Percentiles rank a stretch among this genome's conserved stretches.
Evolutionary conservation across 495 filamentous ascomycete genomes (phyloP).

Genomic region (Mytilinidion resinicola): DNA sequence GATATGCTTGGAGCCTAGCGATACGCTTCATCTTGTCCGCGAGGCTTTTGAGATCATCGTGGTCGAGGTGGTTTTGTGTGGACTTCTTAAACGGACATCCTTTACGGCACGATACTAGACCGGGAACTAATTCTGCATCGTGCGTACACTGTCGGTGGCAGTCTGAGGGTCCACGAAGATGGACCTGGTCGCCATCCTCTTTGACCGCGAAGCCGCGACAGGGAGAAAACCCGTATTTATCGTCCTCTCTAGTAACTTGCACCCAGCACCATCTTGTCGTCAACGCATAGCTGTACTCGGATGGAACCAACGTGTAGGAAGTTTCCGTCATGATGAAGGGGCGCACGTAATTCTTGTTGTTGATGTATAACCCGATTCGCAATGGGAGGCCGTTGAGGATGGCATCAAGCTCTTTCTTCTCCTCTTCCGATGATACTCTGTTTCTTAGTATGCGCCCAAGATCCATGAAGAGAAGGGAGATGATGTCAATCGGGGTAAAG

Average conservation of each 20-base stretch:
- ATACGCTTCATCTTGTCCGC: neutral
- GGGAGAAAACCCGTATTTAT: neutral
- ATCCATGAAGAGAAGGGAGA: constrained; percentile 3
- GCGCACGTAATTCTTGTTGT: neutral
- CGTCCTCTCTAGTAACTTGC: neutral
- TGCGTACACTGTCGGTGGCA: neutral
- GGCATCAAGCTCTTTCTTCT: neutral
- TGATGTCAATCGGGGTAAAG: neutral
- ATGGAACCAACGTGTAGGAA: constrained; percentile 5
- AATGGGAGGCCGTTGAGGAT: constrained; percentile 2
- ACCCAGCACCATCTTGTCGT: constrained; percentile 7
- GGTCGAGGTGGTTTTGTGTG: constrained; percentile 2
- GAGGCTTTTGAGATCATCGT: neutral
- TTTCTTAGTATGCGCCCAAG: constrained; percentile 1
- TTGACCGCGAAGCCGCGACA: constrained; percentile 7
- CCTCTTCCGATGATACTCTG: neutral
- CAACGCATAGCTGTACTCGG: neutral
- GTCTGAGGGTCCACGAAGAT: neutral
- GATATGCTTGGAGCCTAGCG: neutral
- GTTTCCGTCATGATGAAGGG: constrained; percentile 2
- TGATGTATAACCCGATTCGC: neutral
- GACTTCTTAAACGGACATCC: neutral
- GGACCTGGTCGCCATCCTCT: neutral
- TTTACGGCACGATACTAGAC: neutral
- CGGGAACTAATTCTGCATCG: neutral